Conservation (phyloP, 805 yeast genomes). For the Geotrichum ghanense region DNA sequence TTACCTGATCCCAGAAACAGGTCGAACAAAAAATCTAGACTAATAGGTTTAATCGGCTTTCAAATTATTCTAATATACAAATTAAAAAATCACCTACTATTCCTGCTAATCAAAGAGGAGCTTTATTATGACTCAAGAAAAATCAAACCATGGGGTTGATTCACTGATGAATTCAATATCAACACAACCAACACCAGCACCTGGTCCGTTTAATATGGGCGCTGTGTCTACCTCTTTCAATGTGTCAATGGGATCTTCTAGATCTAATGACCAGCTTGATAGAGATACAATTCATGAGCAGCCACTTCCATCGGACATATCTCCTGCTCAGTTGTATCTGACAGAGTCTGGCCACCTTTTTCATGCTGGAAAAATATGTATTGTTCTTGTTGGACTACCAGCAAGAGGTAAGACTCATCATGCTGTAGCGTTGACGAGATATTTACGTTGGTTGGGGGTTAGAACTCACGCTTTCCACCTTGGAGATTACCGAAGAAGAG, state of each 20-base stretch:
- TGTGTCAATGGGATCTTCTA: neutral
- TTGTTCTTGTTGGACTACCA: conserved; percentile 84
- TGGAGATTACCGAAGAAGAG: conserved; percentile 70
- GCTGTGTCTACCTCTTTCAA: neutral
- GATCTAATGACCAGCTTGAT: conserved; percentile 9
- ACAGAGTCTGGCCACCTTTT: conserved; percentile 87
- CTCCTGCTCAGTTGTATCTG: conserved; percentile 88
- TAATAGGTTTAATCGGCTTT: no score
- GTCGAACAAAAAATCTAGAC: no score
- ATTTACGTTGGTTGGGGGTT: conserved; percentile 93
- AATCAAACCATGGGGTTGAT: no score
- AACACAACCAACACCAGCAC: neutral
- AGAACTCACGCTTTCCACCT: conserved; percentile 84
- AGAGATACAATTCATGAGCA: conserved; percentile 59
- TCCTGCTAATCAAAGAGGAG: neutral
- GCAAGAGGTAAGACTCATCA: conserved; percentile 93
- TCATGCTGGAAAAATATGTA: conserved; percentile 90
- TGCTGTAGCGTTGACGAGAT: conserved; percentile 83
- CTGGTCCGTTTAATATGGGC: neutral
- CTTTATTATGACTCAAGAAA: neutral
- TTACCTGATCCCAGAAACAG: no score
- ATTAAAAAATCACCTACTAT: neutral
- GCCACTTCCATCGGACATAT: conserved; percentile 50
- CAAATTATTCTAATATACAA: no score
- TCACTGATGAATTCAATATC: no score